These are phyloP conservation scores for Xylaria sp. DNA, from an alignment of 2,329 filamentous ascomycete species.

Conservation along the genomic window DNA sequence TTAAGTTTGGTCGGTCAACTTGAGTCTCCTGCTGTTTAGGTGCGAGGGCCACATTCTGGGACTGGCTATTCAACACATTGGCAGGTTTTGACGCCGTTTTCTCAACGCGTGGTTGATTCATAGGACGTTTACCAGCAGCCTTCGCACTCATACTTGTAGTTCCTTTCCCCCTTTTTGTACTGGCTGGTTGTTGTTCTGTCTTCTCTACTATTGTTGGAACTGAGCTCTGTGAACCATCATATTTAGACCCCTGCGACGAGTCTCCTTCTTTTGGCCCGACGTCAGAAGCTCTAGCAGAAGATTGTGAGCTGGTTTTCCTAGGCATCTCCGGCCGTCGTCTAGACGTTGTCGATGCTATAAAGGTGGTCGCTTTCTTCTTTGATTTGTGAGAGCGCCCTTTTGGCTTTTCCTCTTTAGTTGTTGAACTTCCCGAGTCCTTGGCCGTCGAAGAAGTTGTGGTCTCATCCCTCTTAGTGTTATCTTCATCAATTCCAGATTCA, in stretches of 20 bases:
- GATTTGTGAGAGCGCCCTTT: constrained; percentile 37
- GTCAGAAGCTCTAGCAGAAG: constrained; percentile 52
- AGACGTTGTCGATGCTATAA: constrained; percentile 56
- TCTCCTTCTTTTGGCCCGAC: constrained; percentile 47
- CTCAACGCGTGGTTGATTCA: constrained; percentile 32
- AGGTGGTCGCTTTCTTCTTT: constrained; percentile 52
- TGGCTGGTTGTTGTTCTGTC: constrained; percentile 27
- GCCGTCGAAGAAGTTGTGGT: constrained; percentile 56
- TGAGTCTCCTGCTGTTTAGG: background rate
- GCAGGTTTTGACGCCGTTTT: constrained; percentile 30
- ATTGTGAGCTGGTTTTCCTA: constrained; percentile 60
- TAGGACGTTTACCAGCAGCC: constrained; percentile 61
- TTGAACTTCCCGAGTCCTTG: constrained; percentile 38
- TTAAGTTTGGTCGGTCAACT: constrained; percentile 13
- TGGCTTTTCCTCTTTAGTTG: constrained; percentile 43
- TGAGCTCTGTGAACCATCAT: constrained; percentile 39
- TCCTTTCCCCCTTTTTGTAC: constrained; percentile 32
- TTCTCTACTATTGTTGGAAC: constrained; percentile 47
- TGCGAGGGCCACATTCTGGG: constrained; percentile 6
- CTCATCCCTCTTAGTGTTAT: constrained; percentile 46
- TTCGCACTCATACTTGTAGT: constrained; percentile 53
- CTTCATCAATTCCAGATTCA: constrained; percentile 58
- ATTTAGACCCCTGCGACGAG: constrained; percentile 42
- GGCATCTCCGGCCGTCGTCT: constrained; percentile 60
- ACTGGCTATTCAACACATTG: constrained; percentile 19